Evolutionary conservation across 192 early-diverging fungal genomes (phyloP).

Genomic region (Spizellomyces sp.): DNA sequence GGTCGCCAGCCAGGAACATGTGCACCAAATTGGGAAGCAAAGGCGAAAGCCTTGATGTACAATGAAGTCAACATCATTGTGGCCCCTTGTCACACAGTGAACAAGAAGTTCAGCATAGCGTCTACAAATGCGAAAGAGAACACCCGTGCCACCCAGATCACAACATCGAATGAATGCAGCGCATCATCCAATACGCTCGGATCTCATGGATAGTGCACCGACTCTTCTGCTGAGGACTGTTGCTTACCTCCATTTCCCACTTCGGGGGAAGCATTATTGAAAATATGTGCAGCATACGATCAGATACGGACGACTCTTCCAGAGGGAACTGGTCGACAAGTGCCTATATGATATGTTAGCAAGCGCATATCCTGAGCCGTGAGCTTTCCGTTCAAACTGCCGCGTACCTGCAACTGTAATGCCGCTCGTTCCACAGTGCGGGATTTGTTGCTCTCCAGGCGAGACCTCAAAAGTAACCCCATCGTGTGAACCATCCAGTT

Average conservation of each 20-base stretch:
- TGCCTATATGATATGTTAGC: slow-evolving; percentile 35
- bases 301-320: slow-evolving; percentile 67
- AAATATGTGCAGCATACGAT: slow-evolving; percentile 82
- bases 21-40: too few species aligned
- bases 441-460: slow-evolving; percentile 82
- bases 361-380: too few species aligned
- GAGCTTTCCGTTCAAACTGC: too few species aligned
- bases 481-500: slow-evolving; percentile 99
- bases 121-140: slow-evolving; percentile 17
- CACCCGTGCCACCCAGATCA: slow-evolving; percentile 12
- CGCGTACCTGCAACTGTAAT: slow-evolving; percentile 76
- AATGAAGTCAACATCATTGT: too few species aligned
- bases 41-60: too few species aligned
- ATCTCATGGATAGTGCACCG: background rate
- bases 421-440: slow-evolving; percentile 88
- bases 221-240: too few species aligned
- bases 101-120: slow-evolving; percentile 10
- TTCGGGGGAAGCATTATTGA: slow-evolving; percentile 82
- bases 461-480: slow-evolving; percentile 86
- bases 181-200: too few species aligned
- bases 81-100: background rate
- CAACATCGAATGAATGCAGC: background rate
- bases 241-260: slow-evolving; percentile 87
- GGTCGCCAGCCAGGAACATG: too few species aligned
- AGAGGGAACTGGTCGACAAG: slow-evolving; percentile 90